Conservation (phyloP, 331 rosid genomes). For the Spiraea crenata region DNA sequence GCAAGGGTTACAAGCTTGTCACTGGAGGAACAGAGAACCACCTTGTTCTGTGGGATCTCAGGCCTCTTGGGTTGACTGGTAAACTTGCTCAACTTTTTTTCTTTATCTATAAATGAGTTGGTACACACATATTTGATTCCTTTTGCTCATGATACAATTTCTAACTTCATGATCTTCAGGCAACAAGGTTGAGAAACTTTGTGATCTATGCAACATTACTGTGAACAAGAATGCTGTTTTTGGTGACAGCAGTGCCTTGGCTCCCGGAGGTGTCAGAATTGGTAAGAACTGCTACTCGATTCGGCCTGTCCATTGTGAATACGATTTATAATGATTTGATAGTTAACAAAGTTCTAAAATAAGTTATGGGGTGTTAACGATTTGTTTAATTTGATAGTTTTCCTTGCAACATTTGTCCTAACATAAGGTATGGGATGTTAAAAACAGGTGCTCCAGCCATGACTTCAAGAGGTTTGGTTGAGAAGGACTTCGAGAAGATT, state of each 20-base stretch:
- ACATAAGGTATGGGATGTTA: conserved; percentile 6
- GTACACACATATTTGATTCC: background rate
- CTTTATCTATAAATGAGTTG: background rate
- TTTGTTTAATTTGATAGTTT: too few relatives aligned
- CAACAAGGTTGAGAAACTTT: conserved; percentile 92
- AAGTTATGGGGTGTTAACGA: too few relatives aligned
- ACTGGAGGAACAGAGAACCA: conserved; percentile 98
- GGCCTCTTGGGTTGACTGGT: conserved; percentile 99
- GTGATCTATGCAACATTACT: conserved; percentile 72
- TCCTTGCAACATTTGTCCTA: background rate
- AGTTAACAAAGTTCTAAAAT: background rate
- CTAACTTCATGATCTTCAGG: conserved; percentile 39
- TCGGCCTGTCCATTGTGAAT: background rate
- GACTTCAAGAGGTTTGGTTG: conserved; percentile 95
- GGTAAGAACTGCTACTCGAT: conserved; percentile 40
- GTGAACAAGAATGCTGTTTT: conserved; percentile 86
- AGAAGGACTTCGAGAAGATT: conserved; percentile 93
- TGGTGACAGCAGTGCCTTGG: conserved; percentile 90
- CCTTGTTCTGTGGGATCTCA: conserved; percentile 98
- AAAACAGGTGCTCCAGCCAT: conserved; percentile 89
- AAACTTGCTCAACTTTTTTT: conserved; percentile 13
- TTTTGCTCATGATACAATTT: background rate
- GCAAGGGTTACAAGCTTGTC: conserved; percentile 92
- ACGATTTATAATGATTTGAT: background rate
- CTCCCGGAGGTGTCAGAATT: conserved; percentile 82